A percentile compares a stretch with the other conserved stretches of the same genome.
Evolutionary conservation across 2,329 filamentous ascomycete species (phyloP).

Genomic region (Chaetomiaceae sp.): DNA sequence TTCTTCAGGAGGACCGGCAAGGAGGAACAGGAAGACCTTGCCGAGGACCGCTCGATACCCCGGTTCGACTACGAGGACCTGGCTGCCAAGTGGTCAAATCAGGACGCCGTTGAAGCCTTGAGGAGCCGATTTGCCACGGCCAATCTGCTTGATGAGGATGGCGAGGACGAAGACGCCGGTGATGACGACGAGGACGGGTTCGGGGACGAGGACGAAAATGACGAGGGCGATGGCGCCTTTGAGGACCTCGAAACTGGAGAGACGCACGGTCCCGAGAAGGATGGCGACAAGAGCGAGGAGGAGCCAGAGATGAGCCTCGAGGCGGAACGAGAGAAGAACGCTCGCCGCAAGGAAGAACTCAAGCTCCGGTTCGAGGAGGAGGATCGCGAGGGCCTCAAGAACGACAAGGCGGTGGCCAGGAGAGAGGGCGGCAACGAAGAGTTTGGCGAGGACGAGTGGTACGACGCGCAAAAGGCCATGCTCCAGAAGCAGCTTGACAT

Average conservation of each 20-base stretch:
- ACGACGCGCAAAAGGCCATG: constrained; percentile 90
- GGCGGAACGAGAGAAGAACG: constrained; percentile 85
- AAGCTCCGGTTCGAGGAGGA: constrained; percentile 95
- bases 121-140: constrained; percentile 71
- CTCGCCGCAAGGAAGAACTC: constrained; percentile 87
- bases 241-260: constrained; percentile 80
- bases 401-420: constrained; percentile 76
- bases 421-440: constrained; percentile 68
- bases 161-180: constrained; percentile 43
- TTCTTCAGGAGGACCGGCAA: constrained; percentile 63
- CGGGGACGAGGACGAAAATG: constrained; percentile 46
- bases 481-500: constrained; percentile 95
- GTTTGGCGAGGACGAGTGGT: constrained; percentile 98
- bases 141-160: constrained; percentile 53
- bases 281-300: constrained; percentile 39
- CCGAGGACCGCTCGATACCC: constrained; percentile 76
- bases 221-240: constrained; percentile 49
- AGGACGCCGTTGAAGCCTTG: constrained; percentile 71
- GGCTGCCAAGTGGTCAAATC: constrained; percentile 78
- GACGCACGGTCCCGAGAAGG: constrained; percentile 40
- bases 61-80: constrained; percentile 74
- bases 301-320: constrained; percentile 58
- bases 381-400: constrained; percentile 91
- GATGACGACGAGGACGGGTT: constrained; percentile 45
- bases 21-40: constrained; percentile 63